Evolutionary conservation across 495 filamentous ascomycete species (phyloP), one percentile per base, ranked within the genome.

Genomic region (Penicillium lividum): DNA sequence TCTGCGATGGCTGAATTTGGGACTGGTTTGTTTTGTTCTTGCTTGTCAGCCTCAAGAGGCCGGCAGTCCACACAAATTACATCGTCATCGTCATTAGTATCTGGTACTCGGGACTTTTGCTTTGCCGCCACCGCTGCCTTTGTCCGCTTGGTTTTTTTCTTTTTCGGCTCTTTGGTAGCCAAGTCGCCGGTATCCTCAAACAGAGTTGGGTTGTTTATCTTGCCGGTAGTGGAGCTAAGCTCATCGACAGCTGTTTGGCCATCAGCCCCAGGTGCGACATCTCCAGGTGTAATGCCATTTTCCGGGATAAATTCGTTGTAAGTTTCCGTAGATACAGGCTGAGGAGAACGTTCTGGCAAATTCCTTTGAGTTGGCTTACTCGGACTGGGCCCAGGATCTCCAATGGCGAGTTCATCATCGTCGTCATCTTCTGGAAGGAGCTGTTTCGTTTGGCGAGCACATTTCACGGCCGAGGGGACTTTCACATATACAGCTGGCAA

Each of bases 61-160:
- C 62, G 64, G 15, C 75, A 68, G 11, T 77, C 75, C 0, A 80
- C 55, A 68, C 74, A 77, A 22, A 73, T 71, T 8, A 77, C 67
- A 50, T 75, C 72, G 29, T 69, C 68, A 40, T 74, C 72, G 29
- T 69, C 68, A 40, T 74, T 71, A 25, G 67, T 49, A 38, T 66
- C 71, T 5, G 68, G 55, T n/a, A 64, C 56, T 33, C 54, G 64
- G 6, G 69, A 54, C 22, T 51, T 70, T 77, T 9, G 63, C 55
- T 0, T 68, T 60, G 7, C 22, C 22, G 60, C 56, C 7, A 73
- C 73, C 0, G 74, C 71, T 4, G 73, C 72, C 55, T 78, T 79
- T 48, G 68, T 68, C 42, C 72, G 67, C 56, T 77, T 79, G 9
- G 69, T 18, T 36, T 73, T 73, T 53, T 74, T 77, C 66, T 77